Base-by-base conservation (phyloP, 306 rosid genomes). In the Cajanus cajan region DNA sequence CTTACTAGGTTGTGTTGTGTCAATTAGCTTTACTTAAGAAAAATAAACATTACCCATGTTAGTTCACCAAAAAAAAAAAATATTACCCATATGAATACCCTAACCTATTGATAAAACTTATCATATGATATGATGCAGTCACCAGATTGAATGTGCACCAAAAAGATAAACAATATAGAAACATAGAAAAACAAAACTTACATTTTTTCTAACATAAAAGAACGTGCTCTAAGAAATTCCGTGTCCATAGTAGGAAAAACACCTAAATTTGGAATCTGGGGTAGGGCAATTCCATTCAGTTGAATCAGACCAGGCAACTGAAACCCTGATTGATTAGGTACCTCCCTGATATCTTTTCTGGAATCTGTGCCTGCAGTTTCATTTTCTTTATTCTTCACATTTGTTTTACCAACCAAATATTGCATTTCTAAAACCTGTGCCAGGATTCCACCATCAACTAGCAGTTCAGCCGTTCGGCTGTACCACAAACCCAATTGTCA, bases 341-440 rank as follows among this genome's bases (percentile, higher is more conserved):
- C 89, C 88, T 89, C 67, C 96, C 92, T 6, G 94, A 85, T 45
- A 90, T 87, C 39, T 88, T 90, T 16, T 94, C 93, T 1, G 92
- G 80, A 78, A 86, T 76, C 73, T 90, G 93, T 19, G 91, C 79
- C 86, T 87, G 92, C 71, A 90, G 85, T 80, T 88, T 91, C 93
- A 90, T 90, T 82, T 83, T 51, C 7, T 78, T 11, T 51, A 40
- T 71, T 63, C 40, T 71, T 88, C 85, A 70, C 88, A 83, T 87
- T 69, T 74, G 62, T 11, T 52, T 52, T 52, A 18, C 28, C 59
- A 52, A 22, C 28, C 59, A 52, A 52, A 19, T 52, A 52, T 52
- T 18, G 28, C 89, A 86, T 88, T 68, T 76, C 89, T 82, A 68
- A 31, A 79, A 79, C 82, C 70, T 62, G 67, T 31, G 68, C 39